Evolutionary conservation across 2,329 filamentous ascomycete species (phyloP).

Genomic region (Fusarium brachygibbosum): DNA sequence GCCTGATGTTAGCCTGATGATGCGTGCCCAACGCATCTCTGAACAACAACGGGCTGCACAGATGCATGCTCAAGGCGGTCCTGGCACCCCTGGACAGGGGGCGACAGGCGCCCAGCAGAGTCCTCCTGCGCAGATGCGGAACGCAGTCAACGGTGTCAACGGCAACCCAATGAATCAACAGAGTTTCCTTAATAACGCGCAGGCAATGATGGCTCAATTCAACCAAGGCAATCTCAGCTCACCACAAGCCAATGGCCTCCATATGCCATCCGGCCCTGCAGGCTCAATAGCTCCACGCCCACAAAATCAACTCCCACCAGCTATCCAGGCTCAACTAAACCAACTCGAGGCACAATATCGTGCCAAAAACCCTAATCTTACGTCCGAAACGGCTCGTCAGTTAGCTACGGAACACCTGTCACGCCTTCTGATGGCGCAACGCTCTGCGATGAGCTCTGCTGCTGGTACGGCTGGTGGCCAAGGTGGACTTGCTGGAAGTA

Average conservation of each 20-base stretch:
- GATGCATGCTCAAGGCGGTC: conserved; percentile 57
- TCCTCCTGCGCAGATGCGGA: conserved; percentile 61
- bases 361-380: conserved; percentile 64
- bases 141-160: conserved; percentile 51
- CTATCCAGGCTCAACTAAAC: conserved; percentile 63
- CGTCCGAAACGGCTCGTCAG: conserved; percentile 64
- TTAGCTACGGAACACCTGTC: conserved; percentile 66
- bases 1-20: conserved; percentile 68
- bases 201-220: conserved; percentile 66
- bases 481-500: conserved; percentile 63
- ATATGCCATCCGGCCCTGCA: conserved; percentile 61
- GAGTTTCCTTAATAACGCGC: conserved; percentile 65
- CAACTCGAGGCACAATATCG: conserved; percentile 67
- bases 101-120: conserved; percentile 54
- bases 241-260: conserved; percentile 61
- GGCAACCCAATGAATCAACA: conserved; percentile 64
- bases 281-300: conserved; percentile 61
- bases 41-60: conserved; percentile 72
- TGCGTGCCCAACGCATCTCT: conserved; percentile 75
- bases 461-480: conserved; percentile 62
- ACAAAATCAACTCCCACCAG: conserved; percentile 61
- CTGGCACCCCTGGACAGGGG: conserved; percentile 52
- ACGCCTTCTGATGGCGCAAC: conserved; percentile 62
- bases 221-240: conserved; percentile 58
- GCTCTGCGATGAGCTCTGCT: conserved; percentile 68